Evolutionary conservation across 352 stramenopile species (phyloP), one percentile per base, ranked within the genome.

Genomic region (Phytophthora aleatoria): DNA sequence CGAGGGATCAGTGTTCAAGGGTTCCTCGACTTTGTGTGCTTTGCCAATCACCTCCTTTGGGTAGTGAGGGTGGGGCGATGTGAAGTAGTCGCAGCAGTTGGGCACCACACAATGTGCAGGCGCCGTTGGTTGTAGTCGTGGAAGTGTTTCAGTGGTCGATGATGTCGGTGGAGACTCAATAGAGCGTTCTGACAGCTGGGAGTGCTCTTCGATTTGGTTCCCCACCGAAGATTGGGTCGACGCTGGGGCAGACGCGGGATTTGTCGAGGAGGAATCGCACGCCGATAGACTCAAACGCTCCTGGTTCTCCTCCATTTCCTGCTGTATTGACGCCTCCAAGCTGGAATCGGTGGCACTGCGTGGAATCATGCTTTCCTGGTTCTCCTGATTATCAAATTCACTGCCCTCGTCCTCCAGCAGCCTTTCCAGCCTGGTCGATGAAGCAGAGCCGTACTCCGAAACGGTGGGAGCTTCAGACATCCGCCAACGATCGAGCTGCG

Each of bases 11-110:
- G 26, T 56, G 20, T 57, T n/a, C 11, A 49, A 50, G 10, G 50
- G 39, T 24, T 50, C 60, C 10, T 67, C 51, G 4, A 54, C 10
- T 36, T 45, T 66, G 62, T 48, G 28, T 12, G 62, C 28, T 16
- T 39, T 56, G 11, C 58, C 69, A 33, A 77, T 65, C 33, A 55
- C 50, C 36, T 74, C 65, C 50, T 77, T 77, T 26, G 51, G 45
- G 20, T 69, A 77, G 41, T 77, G 69, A 50, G 65, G 69, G 36
- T 74, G 65, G 11, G 69, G 60, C 0, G 69, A 77, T 11, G 69
- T 67, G 47, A 74, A 77, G 41, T 54, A 74, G 41, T 77, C 69
- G 44, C 69, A 77, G 65, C 69, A 77, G 16, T 77, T 74, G 15
- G 69, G 65, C 9, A 70, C 41, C 7, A 77, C 65, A 35, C 56